Conservation (phyloP, 2,329 filamentous ascomycete species). For the Pyrenophora teres region DNA sequence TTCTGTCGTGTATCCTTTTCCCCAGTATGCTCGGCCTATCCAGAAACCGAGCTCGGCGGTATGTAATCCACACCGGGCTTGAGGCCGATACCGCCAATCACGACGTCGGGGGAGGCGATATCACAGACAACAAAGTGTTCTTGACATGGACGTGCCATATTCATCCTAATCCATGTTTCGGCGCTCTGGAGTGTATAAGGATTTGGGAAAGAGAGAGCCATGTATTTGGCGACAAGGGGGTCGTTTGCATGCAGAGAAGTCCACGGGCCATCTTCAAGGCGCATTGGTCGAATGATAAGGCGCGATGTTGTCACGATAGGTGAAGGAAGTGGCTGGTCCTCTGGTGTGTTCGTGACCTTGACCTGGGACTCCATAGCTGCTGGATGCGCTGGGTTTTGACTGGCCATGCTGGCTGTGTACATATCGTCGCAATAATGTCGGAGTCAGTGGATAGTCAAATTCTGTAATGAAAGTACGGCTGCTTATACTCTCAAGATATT, state of each 20-base stretch:
- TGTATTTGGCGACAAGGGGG: constrained; percentile 40
- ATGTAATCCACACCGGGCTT: constrained; percentile 44
- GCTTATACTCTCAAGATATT: not conserved
- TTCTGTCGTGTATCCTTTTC: constrained; percentile 41
- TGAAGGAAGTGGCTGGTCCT: constrained; percentile 26
- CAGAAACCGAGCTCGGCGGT: constrained; percentile 51
- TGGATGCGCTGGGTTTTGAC: constrained; percentile 20
- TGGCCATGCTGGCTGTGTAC: constrained; percentile 18
- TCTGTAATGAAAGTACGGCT: not conserved
- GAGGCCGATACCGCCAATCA: constrained; percentile 48
- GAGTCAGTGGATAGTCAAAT: not conserved
- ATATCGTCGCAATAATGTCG: not conserved
- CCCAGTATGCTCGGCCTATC: constrained; percentile 47
- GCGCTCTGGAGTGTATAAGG: constrained; percentile 47
- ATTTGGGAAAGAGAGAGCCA: constrained; percentile 46
- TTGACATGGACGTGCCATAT: constrained; percentile 16
- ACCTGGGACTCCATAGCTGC: constrained; percentile 15
- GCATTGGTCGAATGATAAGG: constrained; percentile 40
- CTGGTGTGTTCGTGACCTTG: not conserved
- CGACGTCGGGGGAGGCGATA: constrained; percentile 9
- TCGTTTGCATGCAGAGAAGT: constrained; percentile 37
- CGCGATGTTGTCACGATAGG: constrained; percentile 37
- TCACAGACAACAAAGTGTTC: constrained; percentile 29
- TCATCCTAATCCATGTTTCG: constrained; percentile 43
- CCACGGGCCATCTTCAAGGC: constrained; percentile 37